Evolutionary conservation across 2,329 filamentous ascomycete species (phyloP), one percentile per base, ranked within the genome.

Genomic region (Sporothrix protearum): DNA sequence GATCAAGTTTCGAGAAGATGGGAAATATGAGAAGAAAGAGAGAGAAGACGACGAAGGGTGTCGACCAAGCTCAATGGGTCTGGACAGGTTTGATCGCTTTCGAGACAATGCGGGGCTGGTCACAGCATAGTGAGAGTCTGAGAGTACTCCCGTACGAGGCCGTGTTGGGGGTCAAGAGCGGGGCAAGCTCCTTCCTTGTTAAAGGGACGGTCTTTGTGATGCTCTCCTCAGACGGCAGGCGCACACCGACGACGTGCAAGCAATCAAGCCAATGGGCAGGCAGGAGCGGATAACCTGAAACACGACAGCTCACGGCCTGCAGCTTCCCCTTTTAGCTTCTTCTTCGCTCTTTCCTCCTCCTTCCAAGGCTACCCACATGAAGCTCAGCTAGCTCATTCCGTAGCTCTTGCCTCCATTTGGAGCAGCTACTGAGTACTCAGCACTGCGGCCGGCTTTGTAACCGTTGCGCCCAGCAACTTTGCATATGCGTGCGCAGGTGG

Each of bases 71-170:
- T 64, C 59, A 64, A 42, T 33, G 55, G 42, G 64, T 51, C 39
- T 28, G 42, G 28, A 12, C 8, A 53, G 64, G 47, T 47, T 42
- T 39, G 47, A 55, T 68, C 47, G 64, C 47, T 68, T 68, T 53
- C 47, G 30, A 68, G 64, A 68, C 47, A 36, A 33, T 39, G 64
- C 64, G 64, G 64, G 64, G 64, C 47, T 68, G 64, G 16, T 49
- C 63, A 22, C 33, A 42, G 59, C 63, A 22, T 33, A 42, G 59
- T 16, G 42, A 47, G 42, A 47, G 42, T 47, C 61, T 49, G 63
- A 47, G 33, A 36, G 33, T 36, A n/a, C n/a, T n/a, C n/a, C n/a
- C n/a, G n/a, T n/a, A 36, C 33, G 33, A 36, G 59, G 36, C n/a
- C 22, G 36, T 9, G 55, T 57, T 57, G 55, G 28, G 55, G 16